A percentile compares a stretch with the other conserved stretches of the same genome.
Evolutionary conservation across 2,329 filamentous ascomycete genomes (phyloP).

Genomic region (Penicillium decumbens): DNA sequence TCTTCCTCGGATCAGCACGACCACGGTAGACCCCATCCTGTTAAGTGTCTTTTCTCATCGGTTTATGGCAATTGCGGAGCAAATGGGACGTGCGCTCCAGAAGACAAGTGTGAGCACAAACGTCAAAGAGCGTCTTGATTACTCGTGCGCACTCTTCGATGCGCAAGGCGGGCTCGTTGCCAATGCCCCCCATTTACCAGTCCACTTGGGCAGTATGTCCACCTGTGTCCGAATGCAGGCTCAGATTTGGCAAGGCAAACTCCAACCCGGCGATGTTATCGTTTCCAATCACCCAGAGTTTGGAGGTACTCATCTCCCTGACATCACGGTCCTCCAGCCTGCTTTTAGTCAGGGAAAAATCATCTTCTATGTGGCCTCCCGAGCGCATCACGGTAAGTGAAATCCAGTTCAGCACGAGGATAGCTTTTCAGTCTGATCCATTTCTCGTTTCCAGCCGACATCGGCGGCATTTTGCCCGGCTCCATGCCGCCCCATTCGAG

Average conservation of each 20-base stretch:
- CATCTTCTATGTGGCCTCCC: conserved; percentile 72
- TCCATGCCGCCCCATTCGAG: conserved; percentile 71
- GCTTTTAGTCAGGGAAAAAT: conserved; percentile 70
- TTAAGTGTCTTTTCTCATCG: conserved; percentile 74
- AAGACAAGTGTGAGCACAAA: conserved; percentile 67
- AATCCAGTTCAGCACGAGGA: too few species aligned
- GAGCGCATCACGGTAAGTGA: conserved; percentile 62
- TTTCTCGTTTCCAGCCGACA: conserved; percentile 40
- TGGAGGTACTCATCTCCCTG: conserved; percentile 75
- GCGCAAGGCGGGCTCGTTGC: conserved; percentile 65
- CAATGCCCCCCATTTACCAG: conserved; percentile 67
- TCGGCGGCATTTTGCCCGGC: conserved; percentile 71
- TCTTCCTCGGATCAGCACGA: conserved; percentile 33
- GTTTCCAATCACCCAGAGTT: conserved; percentile 78
- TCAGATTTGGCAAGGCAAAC: conserved; percentile 66
- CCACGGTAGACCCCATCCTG: conserved; percentile 68
- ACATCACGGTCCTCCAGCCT: conserved; percentile 72
- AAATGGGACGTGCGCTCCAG: conserved; percentile 74
- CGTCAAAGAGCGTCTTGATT: conserved; percentile 79
- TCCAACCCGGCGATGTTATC: conserved; percentile 71
- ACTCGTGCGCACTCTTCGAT: conserved; percentile 75
- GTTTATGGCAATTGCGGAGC: conserved; percentile 82
- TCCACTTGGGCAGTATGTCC: conserved; percentile 75
- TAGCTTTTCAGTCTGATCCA: neutral
- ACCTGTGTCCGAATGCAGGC: conserved; percentile 72